Evolutionary conservation across 257 asterid species (phyloP), one percentile per base, ranked within the genome.

Genomic region (Mitragyna speciosa): DNA sequence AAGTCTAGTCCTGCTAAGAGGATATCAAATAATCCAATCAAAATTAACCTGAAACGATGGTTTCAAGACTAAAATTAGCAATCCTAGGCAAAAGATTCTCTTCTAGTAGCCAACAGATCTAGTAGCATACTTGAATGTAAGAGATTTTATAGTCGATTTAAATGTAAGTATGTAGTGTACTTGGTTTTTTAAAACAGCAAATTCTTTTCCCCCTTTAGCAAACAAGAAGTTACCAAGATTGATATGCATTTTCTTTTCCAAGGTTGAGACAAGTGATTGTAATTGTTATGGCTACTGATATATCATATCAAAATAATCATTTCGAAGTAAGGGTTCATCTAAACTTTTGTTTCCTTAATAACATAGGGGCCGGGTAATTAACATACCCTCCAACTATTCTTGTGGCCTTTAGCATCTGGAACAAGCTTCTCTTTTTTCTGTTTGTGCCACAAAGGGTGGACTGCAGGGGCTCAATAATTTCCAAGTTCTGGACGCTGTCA

Each of bases 371-470:
- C 66, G 39, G 81, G 64, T 80, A 76, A 63, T 79, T 70, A 67
- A 59, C 89, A 81, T 93, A 95, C 99, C 99, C 99, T 88, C 99
- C 99, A 84, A 87, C 89, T 72, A 97, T 95, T 83, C 93, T 84
- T 75, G 99, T 95, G 73, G 97, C 91, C 91, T 91, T 93, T 86
- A 95, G 97, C 98, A 92, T 91, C 84, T 92, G 97, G 89, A 95
- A 95, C 81, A 95, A 86, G 81, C 99, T 93, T 88, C 91, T 90
- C 89, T 95, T 95, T 83, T 90, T 95, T 89, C 56, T 88, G 88
- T 81, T 91, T 73, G 96, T 87, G 10, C 97, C 97, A 88, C 88
- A 81, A 79, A 93, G 97, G 82, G 90, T 83, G 68, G 93, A 83
- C 83, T 93, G 96, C 91, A 91, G 90, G 65, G 98, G 92, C 86